Evolutionary conservation across 75 land plant genomes (phyloP), one percentile per base, ranked within the genome.

Genomic region (Pseudotsuga menziesii): DNA sequence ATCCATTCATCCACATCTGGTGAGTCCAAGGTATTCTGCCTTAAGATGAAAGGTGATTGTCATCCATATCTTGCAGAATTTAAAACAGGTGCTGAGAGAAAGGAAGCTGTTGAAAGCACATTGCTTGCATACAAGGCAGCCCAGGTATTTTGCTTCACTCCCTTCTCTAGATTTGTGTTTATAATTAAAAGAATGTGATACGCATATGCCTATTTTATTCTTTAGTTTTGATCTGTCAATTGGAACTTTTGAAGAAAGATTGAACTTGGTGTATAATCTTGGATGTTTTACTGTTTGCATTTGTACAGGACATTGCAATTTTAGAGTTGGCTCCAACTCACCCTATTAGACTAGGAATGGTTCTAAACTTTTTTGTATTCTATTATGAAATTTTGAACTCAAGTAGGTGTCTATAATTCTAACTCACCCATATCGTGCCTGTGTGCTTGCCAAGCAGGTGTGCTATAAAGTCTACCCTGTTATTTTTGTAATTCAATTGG

Each of bases 1-100:
- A 82, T 92, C 26, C 88, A 89, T 0, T 82, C 94, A 7, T 82
- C 93, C 1, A 75, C 83, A 39, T 61, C 89, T 23, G 88, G 87
- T 11, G 94, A 92, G 78, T 84, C 88, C n/a, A 92, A 90, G 89
- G 94, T 92, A 29, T 92, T 92, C 57, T 92, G 88, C 79, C 85
- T 90, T 25, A 92, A 90, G 85, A 92, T 92, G 94, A 92, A 92
- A 80, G 94, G 94, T 6, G 94, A 92, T 77, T 90, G 90, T 73
- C 88, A 92, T 77, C 81, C 91, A 48, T 88, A 89, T 81, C 78
- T 83, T 77, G 93, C 74, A 72, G 94, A 75, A 91, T 87, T 88
- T 64, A 88, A 88, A 84, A 88, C 88, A 17, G 92, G 90, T 29
- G 84, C 81, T 58, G 93, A 88, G 75, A 87, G 90, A 83, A 87